Evolutionary conservation across 371 early-diverging fungal species (phyloP), one percentile per base, ranked within the genome.

Genomic region (Cokeromyces recurvatus): DNA sequence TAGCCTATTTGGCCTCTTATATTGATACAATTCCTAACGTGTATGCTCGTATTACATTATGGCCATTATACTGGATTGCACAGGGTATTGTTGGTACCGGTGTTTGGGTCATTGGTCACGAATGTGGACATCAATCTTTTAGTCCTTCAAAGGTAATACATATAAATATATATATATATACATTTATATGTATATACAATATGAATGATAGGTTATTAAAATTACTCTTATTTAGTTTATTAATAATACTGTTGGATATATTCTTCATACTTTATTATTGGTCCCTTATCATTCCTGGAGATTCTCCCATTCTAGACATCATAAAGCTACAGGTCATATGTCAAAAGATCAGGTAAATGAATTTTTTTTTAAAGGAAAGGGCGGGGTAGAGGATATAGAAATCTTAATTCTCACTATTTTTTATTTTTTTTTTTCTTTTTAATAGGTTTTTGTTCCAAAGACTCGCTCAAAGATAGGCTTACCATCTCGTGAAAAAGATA

Each of bases 61-160:
- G 94, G 94, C 71, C 80, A 3, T 31, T 66, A 19, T 92, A 90
- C 79, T 90, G 91, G 89, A 58, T 82, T 34, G 59, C 67, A 29
- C 90, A 89, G 68, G 92, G 92, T 40, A 71, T 87, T 36, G 85
- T 90, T 20, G 76, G 79, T 55, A 91, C 91, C 17, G 94, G 94
- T 32, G 43, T 90, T 43, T 93, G 94, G 94, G 89, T 91, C 23
- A 71, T 91, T 47, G 94, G 91, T 38, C 94, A 93, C 64, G 92
- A 87, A 61, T 83, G 86, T 56, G 94, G 92, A 4, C 94, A 92
- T 59, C 86, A 83, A 46, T 81, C 86, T 1, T 94, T 89, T 76
- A 87, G 88, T 29, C 74, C 84, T 52, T 80, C 81, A 70, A 78
- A 79, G 59, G 51, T n/a, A n/a, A n/a, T n/a, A n/a, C n/a, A n/a